Percentiles rank a stretch among this genome's conserved stretches.
phyloP scores from a whole-genome alignment of 2,329 filamentous ascomycete genomes.

The Nemania sp. region DNA sequence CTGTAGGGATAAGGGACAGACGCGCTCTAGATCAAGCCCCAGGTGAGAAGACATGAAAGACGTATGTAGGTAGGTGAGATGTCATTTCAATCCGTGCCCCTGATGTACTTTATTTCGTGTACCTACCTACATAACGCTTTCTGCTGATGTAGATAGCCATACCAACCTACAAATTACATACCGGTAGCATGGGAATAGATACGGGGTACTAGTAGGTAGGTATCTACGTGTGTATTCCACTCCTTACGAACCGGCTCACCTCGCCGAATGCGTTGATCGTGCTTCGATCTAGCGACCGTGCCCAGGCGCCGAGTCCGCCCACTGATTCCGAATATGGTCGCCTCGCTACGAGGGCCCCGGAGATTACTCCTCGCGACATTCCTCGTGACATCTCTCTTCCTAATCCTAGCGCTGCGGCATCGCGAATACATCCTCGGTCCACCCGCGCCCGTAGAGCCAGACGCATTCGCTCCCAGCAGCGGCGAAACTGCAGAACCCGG shows the following conservation, averaged over 20 bases:
- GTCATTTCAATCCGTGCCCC: background rate
- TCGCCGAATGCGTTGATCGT: constrained; percentile 23
- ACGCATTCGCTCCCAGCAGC: constrained; percentile 3
- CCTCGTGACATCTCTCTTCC: constrained; percentile 25
- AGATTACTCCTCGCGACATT: constrained; percentile 29
- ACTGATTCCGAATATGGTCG: constrained; percentile 17
- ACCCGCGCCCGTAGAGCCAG: background rate
- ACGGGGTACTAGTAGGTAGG: background rate
- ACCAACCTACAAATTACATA: no score
- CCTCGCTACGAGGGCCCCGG: constrained; percentile 28
- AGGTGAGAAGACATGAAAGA: no score
- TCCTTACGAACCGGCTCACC: background rate
- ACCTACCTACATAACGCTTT: no score
- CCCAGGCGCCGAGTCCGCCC: constrained; percentile 8
- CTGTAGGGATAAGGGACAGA: no score
- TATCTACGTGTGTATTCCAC: background rate
- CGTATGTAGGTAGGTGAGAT: background rate
- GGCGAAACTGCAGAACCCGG: background rate
- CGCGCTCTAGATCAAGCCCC: no score
- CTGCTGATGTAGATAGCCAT: no score
- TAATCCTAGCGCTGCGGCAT: constrained; percentile 20
- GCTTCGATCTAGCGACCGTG: constrained; percentile 25
- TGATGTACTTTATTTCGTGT: no score
- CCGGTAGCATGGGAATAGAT: no score
- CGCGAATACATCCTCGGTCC: constrained; percentile 7